Evolutionary conservation across 208 protist species (phyloP).

Genomic region (Leptomonas seymouri): DNA sequence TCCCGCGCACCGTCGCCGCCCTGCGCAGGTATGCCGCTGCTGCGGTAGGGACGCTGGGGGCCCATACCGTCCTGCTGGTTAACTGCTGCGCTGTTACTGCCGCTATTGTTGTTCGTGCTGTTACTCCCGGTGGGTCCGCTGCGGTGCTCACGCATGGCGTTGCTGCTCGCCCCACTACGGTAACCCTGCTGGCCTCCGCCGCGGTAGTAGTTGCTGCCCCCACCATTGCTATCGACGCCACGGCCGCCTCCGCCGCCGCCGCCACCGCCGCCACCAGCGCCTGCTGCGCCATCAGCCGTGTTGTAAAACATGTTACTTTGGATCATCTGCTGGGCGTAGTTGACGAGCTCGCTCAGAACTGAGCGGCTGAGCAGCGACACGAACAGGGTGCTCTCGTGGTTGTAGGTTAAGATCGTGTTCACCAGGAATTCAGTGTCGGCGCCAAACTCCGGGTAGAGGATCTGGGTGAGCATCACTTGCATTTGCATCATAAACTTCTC

Average conservation of each 20-base stretch:
- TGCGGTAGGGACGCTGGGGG: constrained; percentile 29
- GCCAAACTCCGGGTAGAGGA: constrained; percentile 37
- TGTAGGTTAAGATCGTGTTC: constrained; percentile 36
- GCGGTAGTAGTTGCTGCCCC: constrained; percentile 20
- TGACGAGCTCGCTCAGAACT: constrained; percentile 45
- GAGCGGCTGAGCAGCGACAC: constrained; percentile 43
- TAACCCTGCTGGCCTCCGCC: constrained; percentile 22
- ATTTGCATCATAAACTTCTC: constrained; percentile 43
- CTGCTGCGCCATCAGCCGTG: constrained; percentile 14
- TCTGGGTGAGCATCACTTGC: constrained; percentile 39
- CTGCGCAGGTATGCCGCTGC: constrained; percentile 7
- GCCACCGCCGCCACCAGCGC: constrained; percentile 4
- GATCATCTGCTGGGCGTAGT: constrained; percentile 42
- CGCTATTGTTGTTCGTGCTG: constrained; percentile 3
- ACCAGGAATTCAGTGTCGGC: constrained; percentile 43
- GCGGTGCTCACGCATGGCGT: constrained; percentile 21
- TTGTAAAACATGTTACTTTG: constrained; percentile 25
- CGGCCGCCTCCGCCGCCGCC: neutral
- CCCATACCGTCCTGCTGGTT: constrained; percentile 15
- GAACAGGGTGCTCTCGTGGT: constrained; percentile 45
- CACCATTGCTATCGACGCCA: constrained; percentile 6
- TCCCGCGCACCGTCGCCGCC: constrained; percentile 13
- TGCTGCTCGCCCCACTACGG: constrained; percentile 8
- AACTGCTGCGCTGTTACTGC: neutral
- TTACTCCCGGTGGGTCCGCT: constrained; percentile 1